phyloP scores from a whole-genome alignment of 225 moss, liverwort and hornwort species.

The Bryum argenteum region DNA sequence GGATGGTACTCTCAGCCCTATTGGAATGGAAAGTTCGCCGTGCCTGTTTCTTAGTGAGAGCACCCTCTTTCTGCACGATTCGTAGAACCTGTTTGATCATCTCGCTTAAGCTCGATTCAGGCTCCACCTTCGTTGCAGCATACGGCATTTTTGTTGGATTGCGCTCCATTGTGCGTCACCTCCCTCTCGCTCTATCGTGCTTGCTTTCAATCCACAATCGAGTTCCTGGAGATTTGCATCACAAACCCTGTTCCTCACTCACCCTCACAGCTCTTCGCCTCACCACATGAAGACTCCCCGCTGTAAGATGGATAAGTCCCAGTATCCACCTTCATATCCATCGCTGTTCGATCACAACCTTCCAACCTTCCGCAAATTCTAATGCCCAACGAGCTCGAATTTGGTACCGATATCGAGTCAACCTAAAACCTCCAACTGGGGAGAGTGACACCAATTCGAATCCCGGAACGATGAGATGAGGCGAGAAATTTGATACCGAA shows the following conservation, averaged over 20 bases:
- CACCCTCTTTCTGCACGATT: constrained; percentile 58
- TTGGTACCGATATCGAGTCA: too few species aligned
- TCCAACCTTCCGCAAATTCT: too few species aligned
- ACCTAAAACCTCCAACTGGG: too few species aligned
- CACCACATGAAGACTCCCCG: constrained; percentile 5
- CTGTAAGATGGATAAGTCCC: not conserved
- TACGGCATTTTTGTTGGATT: constrained; percentile 50
- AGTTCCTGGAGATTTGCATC: constrained; percentile 17
- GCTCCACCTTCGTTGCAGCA: constrained; percentile 59
- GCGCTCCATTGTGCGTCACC: constrained; percentile 39
- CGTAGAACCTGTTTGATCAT: constrained; percentile 56
- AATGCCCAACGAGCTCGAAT: too few species aligned
- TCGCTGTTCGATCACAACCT: not conserved
- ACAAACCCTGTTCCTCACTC: not conserved
- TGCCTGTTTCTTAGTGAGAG: constrained; percentile 62
- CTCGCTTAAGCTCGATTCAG: constrained; percentile 51
- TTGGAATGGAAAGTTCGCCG: not conserved
- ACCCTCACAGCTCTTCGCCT: constrained; percentile 27
- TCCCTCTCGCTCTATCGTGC: not conserved
- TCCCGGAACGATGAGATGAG: too few species aligned
- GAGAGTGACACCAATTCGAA: too few species aligned
- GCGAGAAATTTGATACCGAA: too few species aligned
- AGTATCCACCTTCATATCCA: constrained; percentile 13
- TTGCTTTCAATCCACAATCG: constrained; percentile 25
- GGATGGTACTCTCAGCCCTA: not conserved